Conservation (phyloP, 768 basidiomycete genomes). For the Leccinum disarticulatum region DNA sequence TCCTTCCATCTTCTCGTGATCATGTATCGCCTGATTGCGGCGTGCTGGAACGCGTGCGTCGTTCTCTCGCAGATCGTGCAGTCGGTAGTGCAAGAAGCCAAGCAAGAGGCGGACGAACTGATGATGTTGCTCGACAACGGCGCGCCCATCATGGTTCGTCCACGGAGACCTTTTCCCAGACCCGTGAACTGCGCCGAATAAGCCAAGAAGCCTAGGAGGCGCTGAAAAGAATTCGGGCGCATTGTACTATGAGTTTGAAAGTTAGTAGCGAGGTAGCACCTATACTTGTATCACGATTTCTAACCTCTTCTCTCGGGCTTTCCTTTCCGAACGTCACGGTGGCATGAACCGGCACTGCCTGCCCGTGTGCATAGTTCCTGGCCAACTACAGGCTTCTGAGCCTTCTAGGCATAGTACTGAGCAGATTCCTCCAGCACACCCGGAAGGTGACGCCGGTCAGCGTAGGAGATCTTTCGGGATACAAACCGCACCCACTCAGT, state of each 20-base stretch:
- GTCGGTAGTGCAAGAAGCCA: slow-evolving; percentile 12
- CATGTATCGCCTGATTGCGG: slow-evolving; percentile 1
- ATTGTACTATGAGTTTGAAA: not conserved
- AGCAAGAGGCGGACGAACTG: slow-evolving; percentile 17
- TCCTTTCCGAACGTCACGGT: no score
- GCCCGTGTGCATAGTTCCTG: no score
- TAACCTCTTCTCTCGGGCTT: no score
- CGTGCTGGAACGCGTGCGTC: slow-evolving; percentile 13
- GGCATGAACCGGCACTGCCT: no score
- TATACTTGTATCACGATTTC: no score
- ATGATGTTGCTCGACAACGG: slow-evolving; percentile 14
- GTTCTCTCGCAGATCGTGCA: slow-evolving; percentile 13
- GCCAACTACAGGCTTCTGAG: no score
- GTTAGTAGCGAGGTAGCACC: not conserved
- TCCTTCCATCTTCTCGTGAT: slow-evolving; percentile 6
- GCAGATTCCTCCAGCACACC: no score
- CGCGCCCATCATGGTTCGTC: not conserved
- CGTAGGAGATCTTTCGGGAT: no score
- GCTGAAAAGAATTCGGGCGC: not conserved
- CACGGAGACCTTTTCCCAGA: no score
- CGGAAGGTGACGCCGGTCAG: no score
- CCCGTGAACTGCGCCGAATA: not conserved
- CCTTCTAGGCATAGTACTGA: no score
- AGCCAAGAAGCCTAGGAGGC: not conserved
- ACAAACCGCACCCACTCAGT: no score